phyloP scores from a whole-genome alignment of 139 green algal genomes.

The Klebsormidium nitens region DNA sequence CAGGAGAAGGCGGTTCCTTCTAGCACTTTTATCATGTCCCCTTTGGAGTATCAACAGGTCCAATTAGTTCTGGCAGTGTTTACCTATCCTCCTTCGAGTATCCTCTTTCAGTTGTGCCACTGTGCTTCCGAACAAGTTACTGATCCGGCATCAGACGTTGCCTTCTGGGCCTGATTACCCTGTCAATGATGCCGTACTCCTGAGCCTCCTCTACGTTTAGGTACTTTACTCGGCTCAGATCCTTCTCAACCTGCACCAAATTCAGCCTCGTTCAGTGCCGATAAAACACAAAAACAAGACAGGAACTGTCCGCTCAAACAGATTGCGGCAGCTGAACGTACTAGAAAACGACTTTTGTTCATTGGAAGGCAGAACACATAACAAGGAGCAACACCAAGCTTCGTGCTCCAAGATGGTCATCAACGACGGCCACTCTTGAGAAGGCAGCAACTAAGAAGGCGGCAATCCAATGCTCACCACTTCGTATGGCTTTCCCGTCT shows the following conservation, averaged over 20 bases:
- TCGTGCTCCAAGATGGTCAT: conserved; percentile 1
- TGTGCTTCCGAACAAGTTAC: too few species aligned
- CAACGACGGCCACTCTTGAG: not conserved
- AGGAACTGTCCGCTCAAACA: not conserved
- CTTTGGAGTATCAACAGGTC: too few species aligned
- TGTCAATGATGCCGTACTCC: conserved; percentile 74
- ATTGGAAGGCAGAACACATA: conserved; percentile 1
- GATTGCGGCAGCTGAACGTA: not conserved
- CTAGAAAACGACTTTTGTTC: not conserved
- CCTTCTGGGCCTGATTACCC: conserved; percentile 39
- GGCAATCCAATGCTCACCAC: conserved; percentile 41
- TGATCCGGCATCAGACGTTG: too few species aligned
- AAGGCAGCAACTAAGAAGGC: too few species aligned
- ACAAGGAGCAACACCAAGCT: not conserved
- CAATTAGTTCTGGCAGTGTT: too few species aligned
- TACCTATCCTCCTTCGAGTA: too few species aligned
- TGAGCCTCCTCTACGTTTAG: conserved; percentile 63
- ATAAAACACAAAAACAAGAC: not conserved
- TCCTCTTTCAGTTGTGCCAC: too few species aligned
- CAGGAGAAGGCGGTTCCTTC: too few species aligned
- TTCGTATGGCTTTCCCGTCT: conserved; percentile 77
- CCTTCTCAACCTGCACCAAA: conserved; percentile 24
- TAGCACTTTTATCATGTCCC: too few species aligned
- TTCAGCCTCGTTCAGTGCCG: not conserved
- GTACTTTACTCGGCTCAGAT: conserved; percentile 47